These are phyloP conservation scores for Cicer bijugum DNA, from an alignment of 306 rosid species.

Conservation along the genomic window DNA sequence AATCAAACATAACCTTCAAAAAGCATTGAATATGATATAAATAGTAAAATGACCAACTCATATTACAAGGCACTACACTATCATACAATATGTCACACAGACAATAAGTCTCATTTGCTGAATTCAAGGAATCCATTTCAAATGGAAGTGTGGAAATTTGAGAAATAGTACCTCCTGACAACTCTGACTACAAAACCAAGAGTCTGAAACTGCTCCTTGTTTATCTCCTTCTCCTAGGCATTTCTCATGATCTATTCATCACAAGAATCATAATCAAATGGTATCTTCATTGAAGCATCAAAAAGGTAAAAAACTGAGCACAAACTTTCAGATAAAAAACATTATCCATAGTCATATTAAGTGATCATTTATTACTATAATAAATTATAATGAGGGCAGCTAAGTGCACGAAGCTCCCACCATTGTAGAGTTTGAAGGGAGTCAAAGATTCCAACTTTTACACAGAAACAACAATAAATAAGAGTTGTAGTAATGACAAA, in stretches of 20 bases:
- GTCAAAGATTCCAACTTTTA: constrained; percentile 9
- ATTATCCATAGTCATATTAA: constrained; percentile 19
- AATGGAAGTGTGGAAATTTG: constrained; percentile 32
- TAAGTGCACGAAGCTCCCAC: constrained; percentile 17
- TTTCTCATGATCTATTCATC: constrained; percentile 72
- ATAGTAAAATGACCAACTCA: constrained; percentile 32
- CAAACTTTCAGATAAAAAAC: constrained; percentile 26
- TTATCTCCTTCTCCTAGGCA: constrained; percentile 62
- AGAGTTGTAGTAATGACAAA: constrained; percentile 2
- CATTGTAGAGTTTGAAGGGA: constrained; percentile 24
- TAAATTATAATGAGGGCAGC: constrained; percentile 2
- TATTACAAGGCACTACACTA: constrained; percentile 10
- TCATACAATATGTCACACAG: constrained; percentile 36
- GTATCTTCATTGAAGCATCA: constrained; percentile 41
- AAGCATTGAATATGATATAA: constrained; percentile 19
- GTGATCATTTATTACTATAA: constrained; percentile 1
- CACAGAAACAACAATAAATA: constrained; percentile 9
- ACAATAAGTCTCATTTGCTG: constrained; percentile 29
- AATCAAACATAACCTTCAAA: constrained; percentile 36
- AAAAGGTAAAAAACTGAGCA: constrained; percentile 21
- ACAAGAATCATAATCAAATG: constrained; percentile 44
- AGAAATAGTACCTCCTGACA: constrained; percentile 77
- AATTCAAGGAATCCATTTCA: constrained; percentile 41
- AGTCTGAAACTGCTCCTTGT: constrained; percentile 54
- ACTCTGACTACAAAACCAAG: constrained; percentile 73